Percentiles rank a stretch among this genome's conserved stretches.
These are phyloP conservation scores for Pisolithus tinctorius DNA, from an alignment of 768 basidiomycete genomes.

Conservation along the genomic window DNA sequence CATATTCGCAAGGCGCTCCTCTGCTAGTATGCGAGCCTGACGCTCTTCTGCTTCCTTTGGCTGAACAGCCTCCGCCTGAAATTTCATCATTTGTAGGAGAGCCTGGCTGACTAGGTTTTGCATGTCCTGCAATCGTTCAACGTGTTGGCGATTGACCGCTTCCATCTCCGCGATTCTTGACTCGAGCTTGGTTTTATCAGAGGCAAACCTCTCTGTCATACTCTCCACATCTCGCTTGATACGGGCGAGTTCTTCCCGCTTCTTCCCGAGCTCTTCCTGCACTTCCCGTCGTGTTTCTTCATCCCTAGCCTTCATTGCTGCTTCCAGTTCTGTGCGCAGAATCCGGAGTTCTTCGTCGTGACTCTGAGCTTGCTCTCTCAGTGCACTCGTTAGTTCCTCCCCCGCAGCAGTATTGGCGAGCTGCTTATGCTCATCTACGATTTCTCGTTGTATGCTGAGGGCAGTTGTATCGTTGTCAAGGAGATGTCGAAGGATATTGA, in stretches of 20 bases:
- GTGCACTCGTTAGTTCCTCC: conserved; percentile 43
- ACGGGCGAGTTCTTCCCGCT: conserved; percentile 37
- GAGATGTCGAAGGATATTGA: conserved; percentile 36
- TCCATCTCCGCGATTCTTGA: conserved; percentile 23
- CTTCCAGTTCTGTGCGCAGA: conserved; percentile 41
- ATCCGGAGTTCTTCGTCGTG: conserved; percentile 41
- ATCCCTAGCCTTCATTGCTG: conserved; percentile 38
- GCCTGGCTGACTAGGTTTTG: conserved; percentile 24
- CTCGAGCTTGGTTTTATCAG: conserved; percentile 32
- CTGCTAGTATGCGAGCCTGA: conserved; percentile 23
- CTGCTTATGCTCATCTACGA: conserved; percentile 42
- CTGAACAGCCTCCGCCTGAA: conserved; percentile 19
- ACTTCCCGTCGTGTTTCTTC: conserved; percentile 41
- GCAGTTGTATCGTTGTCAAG: conserved; percentile 33
- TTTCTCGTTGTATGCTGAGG: conserved; percentile 49
- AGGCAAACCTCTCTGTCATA: conserved; percentile 33
- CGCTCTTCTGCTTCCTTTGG: conserved; percentile 22
- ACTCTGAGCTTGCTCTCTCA: conserved; percentile 39
- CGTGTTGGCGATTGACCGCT: conserved; percentile 9
- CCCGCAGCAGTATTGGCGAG: conserved; percentile 50
- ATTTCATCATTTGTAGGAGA: conserved; percentile 20
- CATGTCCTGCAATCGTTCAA: conserved; percentile 16
- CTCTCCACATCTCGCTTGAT: conserved; percentile 34
- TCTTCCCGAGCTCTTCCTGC: conserved; percentile 35
- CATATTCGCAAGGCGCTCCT: conserved; percentile 23